Evolutionary conservation across 2,329 filamentous ascomycete species (phyloP), one percentile per base, ranked within the genome.

Genomic region (Cephalotrichum gorgonifer): DNA sequence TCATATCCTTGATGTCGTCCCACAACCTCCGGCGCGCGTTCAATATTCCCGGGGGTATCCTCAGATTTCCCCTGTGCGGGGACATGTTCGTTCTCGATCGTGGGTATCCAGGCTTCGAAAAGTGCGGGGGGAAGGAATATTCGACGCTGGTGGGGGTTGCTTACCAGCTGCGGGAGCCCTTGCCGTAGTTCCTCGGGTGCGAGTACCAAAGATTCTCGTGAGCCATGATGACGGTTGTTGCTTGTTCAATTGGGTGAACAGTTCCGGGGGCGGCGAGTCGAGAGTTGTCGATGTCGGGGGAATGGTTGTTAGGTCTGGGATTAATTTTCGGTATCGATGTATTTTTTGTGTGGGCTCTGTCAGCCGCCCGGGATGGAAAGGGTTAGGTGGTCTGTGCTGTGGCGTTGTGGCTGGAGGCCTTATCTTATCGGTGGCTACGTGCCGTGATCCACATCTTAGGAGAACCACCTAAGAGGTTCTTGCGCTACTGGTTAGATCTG

Each of bases 171-270:
- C 90, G 86, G 73, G 87, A 78, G 76, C 91, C 91, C 84, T 96
- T 96, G 80, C 91, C 91, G 82, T 94, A 95, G 72, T 74, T 88
- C 75, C 90, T 86, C 69, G 93, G 93, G 73, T 93, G 90, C 68
- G 89, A 95, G 85, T 94, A 95, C 90, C 91, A 98, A 77, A 97
- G 89, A 69, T 86, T 89, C 80, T 97, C 91, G 89, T 79, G 78
- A 75, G 74, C 78, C 77, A 78, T 80, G 62, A 64, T 78, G 44
- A 35, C 27, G 38, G 45, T 28, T n/a, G 11, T 26, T 23, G 17
- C 3, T 43, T 43, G 22, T 43, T 43, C 35, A 20, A 22, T 17
- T 39, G 35, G 17, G n/a, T 20, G 35, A 39, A 39, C 35, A 11
- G 17, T 9, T 22, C n/a, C n/a, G 35, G 35, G 35, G 35, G n/a